Evolutionary conservation across 2,329 filamentous ascomycete species (phyloP), one percentile per base, ranked within the genome.

Genomic region (Fusarium newnesense): DNA sequence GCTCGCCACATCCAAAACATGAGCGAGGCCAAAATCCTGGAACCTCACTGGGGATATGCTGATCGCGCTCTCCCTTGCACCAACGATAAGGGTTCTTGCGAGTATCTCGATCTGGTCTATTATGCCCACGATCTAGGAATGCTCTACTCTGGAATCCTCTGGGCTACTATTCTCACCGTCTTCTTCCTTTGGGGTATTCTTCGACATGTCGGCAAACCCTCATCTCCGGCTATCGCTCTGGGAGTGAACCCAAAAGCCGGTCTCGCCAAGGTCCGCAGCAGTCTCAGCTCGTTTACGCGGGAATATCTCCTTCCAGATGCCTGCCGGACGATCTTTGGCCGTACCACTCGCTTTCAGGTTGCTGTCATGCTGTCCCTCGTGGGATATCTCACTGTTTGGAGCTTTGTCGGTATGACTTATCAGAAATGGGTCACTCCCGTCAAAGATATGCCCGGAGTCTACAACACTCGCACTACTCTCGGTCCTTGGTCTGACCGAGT

Each of bases 391-490:
- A 82, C 89, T 49, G 83, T 94, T 69, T 94, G 91, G 83, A 89
- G 87, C 79, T 93, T 94, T 54, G 86, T 91, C 18, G 92, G 92
- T 37, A 91, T 94, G 66, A 81, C 85, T 13, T 94, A 94, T 81
- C 85, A 87, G 46, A 91, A 82, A 16, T 94, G 92, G 92, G 79
- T 92, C 13, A 94, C 92, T 0, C 93, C 93, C 0, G 87, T 94
- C 58, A 89, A 89, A 78, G 84, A 84, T 19, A 82, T 81, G 39
- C 85, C 86, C 0, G 84, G 84, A 36, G 78, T 90, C 2, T 86
- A 88, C 81, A 93, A 92, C 79, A 93, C 87, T 1, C 88, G 93
- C 13, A 89, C 87, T 9, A 87, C 87, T 8, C 83, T 95, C 0
- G 92, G 92, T 1, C 89, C 91, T 0, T 94, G 89, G 84, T 85